These are phyloP conservation scores for Brassica hybrid DNA, from an alignment of 441 rosid species.

Conservation along the genomic window DNA sequence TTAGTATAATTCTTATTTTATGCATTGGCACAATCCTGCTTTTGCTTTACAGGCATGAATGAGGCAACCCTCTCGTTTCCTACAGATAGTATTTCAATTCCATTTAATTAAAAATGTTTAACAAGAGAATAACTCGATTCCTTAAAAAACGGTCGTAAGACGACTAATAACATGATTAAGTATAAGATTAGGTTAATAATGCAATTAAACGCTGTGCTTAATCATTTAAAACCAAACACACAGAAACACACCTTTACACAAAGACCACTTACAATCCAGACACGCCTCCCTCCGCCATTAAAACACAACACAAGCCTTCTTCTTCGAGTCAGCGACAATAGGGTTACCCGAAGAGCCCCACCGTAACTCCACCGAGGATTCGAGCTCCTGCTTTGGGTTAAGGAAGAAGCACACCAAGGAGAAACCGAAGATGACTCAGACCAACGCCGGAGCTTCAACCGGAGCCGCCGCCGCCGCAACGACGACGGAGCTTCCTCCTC, in stretches of 20 bases:
- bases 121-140: neutral
- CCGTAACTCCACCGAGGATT: neutral
- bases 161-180: neutral
- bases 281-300: slow-evolving; percentile 12
- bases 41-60: too few species aligned
- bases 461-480: neutral
- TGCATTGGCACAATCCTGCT: neutral
- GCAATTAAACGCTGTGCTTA: slow-evolving; percentile 1
- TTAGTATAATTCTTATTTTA: neutral
- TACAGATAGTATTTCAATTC: neutral
- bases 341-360: neutral
- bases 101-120: neutral
- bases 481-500: slow-evolving; percentile 2
- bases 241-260: neutral
- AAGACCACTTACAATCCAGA: neutral
- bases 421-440: slow-evolving; percentile 5
- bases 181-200: neutral
- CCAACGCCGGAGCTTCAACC: neutral
- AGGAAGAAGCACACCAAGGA: slow-evolving; percentile 6
- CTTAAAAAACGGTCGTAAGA: slow-evolving; percentile 15
- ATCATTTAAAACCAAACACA: slow-evolving; percentile 9
- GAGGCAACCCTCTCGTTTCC: too few species aligned
- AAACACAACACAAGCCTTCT: slow-evolving; percentile 5
- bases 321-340: slow-evolving; percentile 5
- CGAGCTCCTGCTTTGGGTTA: neutral